A percentile compares a stretch with the other conserved stretches of the same genome.
Evolutionary conservation across 2,329 filamentous ascomycete genomes (phyloP).

Genomic region (Botrytis deweyae): DNA sequence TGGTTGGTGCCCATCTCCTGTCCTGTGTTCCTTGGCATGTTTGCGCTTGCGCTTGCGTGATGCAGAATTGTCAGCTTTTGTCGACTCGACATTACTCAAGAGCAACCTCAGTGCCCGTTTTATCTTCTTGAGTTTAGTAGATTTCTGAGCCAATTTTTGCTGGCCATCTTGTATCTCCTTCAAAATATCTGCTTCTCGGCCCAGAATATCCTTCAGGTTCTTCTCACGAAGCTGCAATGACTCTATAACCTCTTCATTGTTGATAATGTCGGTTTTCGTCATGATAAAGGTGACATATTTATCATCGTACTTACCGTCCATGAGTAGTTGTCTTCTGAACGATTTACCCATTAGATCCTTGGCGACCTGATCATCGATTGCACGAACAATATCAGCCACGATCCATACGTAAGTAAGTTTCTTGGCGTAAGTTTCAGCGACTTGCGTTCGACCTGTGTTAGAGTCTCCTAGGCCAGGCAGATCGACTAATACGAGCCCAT

Average conservation of each 20-base stretch:
- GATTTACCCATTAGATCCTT: slow-evolving; percentile 16
- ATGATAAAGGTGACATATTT: slow-evolving; percentile 3
- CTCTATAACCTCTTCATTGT: not conserved
- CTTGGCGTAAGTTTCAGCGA: not conserved
- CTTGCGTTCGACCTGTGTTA: not conserved
- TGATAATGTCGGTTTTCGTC: slow-evolving; percentile 8
- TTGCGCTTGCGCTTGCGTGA: no score
- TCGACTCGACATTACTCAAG: no score
- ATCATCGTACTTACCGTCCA: slow-evolving; percentile 8
- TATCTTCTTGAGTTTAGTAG: no score
- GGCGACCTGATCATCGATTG: slow-evolving; percentile 1
- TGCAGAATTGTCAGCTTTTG: no score
- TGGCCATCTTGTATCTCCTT: no score
- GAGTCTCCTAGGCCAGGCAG: slow-evolving; percentile 15
- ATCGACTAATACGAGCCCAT: slow-evolving; percentile 11
- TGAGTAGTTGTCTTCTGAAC: not conserved
- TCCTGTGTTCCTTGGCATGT: no score
- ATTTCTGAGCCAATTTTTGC: no score
- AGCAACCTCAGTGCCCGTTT: no score
- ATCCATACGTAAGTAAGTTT: not conserved
- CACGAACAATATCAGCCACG: slow-evolving; percentile 7
- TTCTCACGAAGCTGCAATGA: not conserved
- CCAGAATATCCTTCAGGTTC: not conserved
- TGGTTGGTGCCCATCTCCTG: no score
- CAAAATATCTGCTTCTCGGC: not conserved